Conservation (phyloP, 2,329 filamentous ascomycete genomes). For the Fusarium sp. region DNA sequence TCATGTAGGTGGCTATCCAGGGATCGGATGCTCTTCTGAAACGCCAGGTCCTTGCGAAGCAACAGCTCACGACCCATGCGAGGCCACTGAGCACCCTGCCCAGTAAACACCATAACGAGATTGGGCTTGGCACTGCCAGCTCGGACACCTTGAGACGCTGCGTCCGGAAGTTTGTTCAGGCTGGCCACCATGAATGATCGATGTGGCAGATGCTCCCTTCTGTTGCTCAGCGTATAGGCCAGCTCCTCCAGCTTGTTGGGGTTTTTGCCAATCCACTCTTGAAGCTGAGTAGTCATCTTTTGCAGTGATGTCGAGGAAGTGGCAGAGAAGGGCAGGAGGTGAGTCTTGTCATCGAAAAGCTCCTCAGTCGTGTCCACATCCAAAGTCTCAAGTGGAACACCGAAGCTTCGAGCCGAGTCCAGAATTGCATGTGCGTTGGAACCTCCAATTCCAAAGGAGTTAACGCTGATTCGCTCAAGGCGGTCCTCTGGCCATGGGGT, state of each 20-base stretch:
- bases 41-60: slow-evolving; percentile 10
- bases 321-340: slow-evolving; percentile 38
- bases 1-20: slow-evolving; percentile 27
- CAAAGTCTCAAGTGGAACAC: background rate
- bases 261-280: slow-evolving; percentile 42
- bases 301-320: slow-evolving; percentile 22
- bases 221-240: slow-evolving; percentile 51
- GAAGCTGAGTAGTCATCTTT: slow-evolving; percentile 29
- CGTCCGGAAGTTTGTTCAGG: background rate
- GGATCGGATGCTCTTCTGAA: slow-evolving; percentile 15
- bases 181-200: slow-evolving; percentile 39
- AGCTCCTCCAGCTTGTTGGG: slow-evolving; percentile 37
- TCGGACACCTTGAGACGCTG: background rate
- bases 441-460: slow-evolving; percentile 57
- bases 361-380: background rate
- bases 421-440: slow-evolving; percentile 55
- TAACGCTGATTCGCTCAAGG: slow-evolving; percentile 50
- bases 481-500: slow-evolving; percentile 46
- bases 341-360: background rate
- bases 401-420: slow-evolving; percentile 26
- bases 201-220: slow-evolving; percentile 49
- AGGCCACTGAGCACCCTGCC: slow-evolving; percentile 55
- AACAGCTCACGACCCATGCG: slow-evolving; percentile 50
- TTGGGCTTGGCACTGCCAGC: background rate
- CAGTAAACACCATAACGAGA: slow-evolving; percentile 51